These are phyloP conservation scores for Gorgonomyces haynaldii DNA, from an alignment of 192 early-diverging fungal species.

Conservation along the genomic window DNA sequence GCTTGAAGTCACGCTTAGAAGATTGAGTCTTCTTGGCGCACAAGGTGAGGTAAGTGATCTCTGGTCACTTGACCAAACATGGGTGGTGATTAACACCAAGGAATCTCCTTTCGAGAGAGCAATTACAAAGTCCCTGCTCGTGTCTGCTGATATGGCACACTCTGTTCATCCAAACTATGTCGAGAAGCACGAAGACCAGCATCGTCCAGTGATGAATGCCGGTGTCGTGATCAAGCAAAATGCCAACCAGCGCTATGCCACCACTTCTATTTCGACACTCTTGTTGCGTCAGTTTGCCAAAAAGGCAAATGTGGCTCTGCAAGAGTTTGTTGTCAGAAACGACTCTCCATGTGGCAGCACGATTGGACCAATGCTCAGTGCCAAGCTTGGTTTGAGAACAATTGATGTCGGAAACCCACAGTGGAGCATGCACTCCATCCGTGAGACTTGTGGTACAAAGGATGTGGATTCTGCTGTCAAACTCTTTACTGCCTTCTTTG, in stretches of 20 bases:
- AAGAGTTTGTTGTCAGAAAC: constrained; percentile 74
- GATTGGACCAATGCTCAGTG: constrained; percentile 93
- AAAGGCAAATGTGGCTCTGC: constrained; percentile 66
- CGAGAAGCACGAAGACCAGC: constrained; percentile 90
- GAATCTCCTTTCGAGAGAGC: constrained; percentile 70
- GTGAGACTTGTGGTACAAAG: constrained; percentile 78
- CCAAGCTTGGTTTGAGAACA: constrained; percentile 88
- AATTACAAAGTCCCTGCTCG: constrained; percentile 71
- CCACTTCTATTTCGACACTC: constrained; percentile 37
- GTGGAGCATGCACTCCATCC: constrained; percentile 94
- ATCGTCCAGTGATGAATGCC: constrained; percentile 82
- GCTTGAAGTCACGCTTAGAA: constrained; percentile 30
- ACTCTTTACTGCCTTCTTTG: constrained; percentile 46
- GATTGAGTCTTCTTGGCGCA: constrained; percentile 5
- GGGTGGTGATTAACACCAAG: constrained; percentile 3
- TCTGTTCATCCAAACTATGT: constrained; percentile 79
- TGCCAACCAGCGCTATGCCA: constrained; percentile 81
- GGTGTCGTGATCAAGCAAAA: constrained; percentile 96
- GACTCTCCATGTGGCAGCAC: constrained; percentile 92
- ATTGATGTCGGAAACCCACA: constrained; percentile 94
- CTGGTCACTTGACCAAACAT: too few relatives aligned
- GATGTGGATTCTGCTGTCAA: constrained; percentile 76
- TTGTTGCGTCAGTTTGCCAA: constrained; percentile 57
- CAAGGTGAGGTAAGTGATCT: neutral
- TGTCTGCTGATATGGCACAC: constrained; percentile 93